These are phyloP conservation scores for Lotmaria passim DNA, from an alignment of 208 protist species.

Conservation along the genomic window DNA sequence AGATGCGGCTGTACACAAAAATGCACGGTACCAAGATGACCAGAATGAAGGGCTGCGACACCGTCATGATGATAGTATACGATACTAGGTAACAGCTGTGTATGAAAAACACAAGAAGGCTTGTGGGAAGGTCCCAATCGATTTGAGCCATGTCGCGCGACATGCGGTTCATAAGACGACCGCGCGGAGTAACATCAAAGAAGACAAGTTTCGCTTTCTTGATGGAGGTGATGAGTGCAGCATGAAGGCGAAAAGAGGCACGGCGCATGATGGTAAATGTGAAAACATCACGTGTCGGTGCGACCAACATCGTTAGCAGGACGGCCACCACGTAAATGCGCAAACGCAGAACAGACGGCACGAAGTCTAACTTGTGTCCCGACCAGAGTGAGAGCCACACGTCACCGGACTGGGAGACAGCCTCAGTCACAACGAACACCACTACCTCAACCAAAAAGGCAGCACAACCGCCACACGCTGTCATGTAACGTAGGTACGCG, in stretches of 20 bases:
- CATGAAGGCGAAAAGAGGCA: constrained; percentile 48
- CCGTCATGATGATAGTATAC: constrained; percentile 45
- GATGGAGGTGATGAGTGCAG: constrained; percentile 44
- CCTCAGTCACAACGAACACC: too few species aligned
- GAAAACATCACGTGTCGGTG: constrained; percentile 38
- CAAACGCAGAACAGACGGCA: constrained; percentile 16
- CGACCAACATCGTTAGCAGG: constrained; percentile 19
- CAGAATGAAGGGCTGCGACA: constrained; percentile 51
- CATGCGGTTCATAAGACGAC: constrained; percentile 95
- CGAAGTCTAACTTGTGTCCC: not conserved
- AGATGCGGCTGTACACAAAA: constrained; percentile 71
- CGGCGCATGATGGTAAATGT: constrained; percentile 28
- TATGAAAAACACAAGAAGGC: constrained; percentile 25
- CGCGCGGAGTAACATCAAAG: constrained; percentile 93
- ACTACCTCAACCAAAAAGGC: constrained; percentile 21
- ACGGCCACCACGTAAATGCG: constrained; percentile 34
- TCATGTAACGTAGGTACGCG: constrained; percentile 65
- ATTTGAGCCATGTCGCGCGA: constrained; percentile 85
- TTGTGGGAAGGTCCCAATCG: constrained; percentile 59
- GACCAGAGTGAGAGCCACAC: constrained; percentile 81
- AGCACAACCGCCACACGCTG: constrained; percentile 47
- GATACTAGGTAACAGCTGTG: constrained; percentile 40
- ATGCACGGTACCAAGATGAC: constrained; percentile 55
- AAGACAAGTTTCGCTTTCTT: constrained; percentile 72
- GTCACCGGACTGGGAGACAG: constrained; percentile 21